phyloP scores from a whole-genome alignment of 1,284 basidiomycete species.

The Heterobasidion parviporum region DNA sequence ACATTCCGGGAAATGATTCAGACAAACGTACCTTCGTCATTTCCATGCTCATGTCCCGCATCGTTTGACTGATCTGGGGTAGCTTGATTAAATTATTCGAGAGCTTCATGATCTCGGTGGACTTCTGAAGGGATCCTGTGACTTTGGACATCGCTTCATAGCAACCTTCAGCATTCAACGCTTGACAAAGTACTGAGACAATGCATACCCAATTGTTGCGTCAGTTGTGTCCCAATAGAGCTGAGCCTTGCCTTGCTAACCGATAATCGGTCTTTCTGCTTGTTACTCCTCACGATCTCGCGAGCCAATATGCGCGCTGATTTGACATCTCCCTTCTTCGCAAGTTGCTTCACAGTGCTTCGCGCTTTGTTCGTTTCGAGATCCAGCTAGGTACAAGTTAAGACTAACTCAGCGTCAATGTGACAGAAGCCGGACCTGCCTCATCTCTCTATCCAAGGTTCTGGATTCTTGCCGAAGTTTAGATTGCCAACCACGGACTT shows the following conservation, averaged over 20 bases:
- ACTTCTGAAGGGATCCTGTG: constrained; percentile 93
- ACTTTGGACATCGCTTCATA: constrained; percentile 89
- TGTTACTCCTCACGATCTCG: constrained; percentile 92
- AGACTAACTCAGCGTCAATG: constrained; percentile 10
- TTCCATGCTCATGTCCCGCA: constrained; percentile 98
- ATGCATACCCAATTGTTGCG: constrained; percentile 84
- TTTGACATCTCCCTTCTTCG: constrained; percentile 87
- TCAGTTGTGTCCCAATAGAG: constrained; percentile 86
- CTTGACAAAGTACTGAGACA: neutral
- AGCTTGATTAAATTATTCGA: constrained; percentile 89
- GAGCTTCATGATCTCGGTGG: constrained; percentile 98
- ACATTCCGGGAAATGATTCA: neutral
- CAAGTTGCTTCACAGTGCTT: constrained; percentile 82
- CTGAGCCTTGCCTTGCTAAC: constrained; percentile 91
- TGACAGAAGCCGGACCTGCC: constrained; percentile 59
- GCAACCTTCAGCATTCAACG: neutral
- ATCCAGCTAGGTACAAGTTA: constrained; percentile 59
- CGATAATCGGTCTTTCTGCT: constrained; percentile 89
- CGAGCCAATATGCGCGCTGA: constrained; percentile 86
- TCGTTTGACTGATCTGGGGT: constrained; percentile 86
- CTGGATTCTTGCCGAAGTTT: constrained; percentile 79
- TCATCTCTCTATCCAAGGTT: constrained; percentile 84
- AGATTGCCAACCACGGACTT: constrained; percentile 80
- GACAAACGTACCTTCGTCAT: constrained; percentile 82
- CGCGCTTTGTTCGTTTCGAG: constrained; percentile 76